phyloP scores from a whole-genome alignment of 345 rosid genomes.

The Dipteronia dyeriana region DNA sequence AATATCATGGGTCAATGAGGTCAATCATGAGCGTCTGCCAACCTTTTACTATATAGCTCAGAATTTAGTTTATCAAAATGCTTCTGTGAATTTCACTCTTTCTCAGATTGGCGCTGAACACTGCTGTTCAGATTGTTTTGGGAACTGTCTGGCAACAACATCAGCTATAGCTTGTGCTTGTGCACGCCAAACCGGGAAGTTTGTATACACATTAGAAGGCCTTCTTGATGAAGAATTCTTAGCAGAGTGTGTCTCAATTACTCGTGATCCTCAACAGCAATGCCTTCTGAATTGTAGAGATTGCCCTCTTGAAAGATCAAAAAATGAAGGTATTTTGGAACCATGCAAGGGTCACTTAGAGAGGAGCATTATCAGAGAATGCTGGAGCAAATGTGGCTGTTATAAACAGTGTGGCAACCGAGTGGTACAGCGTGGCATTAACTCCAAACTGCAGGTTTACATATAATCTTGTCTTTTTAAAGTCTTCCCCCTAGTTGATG shows the following conservation, averaged over 20 bases:
- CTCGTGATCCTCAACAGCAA: conserved; percentile 55
- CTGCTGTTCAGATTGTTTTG: conserved; percentile 68
- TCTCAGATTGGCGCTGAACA: conserved; percentile 50
- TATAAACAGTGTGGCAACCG: conserved; percentile 77
- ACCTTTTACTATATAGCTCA: conserved; percentile 60
- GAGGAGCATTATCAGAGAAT: conserved; percentile 78
- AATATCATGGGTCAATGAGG: conserved; percentile 80
- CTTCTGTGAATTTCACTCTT: conserved; percentile 61
- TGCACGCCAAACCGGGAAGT: conserved; percentile 43
- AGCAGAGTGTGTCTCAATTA: conserved; percentile 58
- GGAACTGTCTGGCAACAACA: conserved; percentile 63
- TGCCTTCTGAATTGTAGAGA: conserved; percentile 52
- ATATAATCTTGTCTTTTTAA: conserved; percentile 1
- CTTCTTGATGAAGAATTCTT: conserved; percentile 61
- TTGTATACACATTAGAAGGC: conserved; percentile 60
- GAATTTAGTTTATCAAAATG: conserved; percentile 57
- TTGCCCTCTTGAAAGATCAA: conserved; percentile 73
- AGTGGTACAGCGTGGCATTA: conserved; percentile 85
- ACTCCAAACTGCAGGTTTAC: conserved; percentile 70
- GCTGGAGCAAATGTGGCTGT: conserved; percentile 95
- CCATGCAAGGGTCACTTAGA: conserved; percentile 87
- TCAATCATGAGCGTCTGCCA: conserved; percentile 56
- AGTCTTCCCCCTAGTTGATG: not conserved
- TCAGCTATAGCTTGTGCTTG: conserved; percentile 59
- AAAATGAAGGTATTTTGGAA: conserved; percentile 47